Evolutionary conservation across 768 basidiomycete species (phyloP), one percentile per base, ranked within the genome.

Genomic region (Dacryopinax spathularia): DNA sequence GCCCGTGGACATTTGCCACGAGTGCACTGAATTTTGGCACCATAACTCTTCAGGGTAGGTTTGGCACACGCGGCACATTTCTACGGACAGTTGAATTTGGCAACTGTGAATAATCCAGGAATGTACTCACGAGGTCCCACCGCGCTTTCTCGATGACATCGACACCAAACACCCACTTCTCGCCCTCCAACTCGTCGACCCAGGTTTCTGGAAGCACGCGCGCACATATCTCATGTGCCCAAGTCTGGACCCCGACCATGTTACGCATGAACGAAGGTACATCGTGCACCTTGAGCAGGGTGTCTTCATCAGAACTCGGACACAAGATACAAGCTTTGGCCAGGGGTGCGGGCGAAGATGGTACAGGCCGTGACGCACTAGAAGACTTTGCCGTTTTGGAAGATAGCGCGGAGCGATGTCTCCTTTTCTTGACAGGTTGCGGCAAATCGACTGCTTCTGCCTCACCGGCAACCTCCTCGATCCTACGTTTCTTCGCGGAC

Each of bases 1-100:
- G 94, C 89, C 71, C 88, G 89, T 12, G 89, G 80, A 69, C 94
- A 97, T 75, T 93, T 95, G 44, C 92, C 93, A 73, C 89, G 91
- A 16, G 90, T 89, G 72, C 94, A 97, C 71, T 97, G 94, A 27
- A 96, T 73, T 66, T 76, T 74, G 34, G 72, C 73, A 7, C 73
- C 74, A 33, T 68, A 67, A 33, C 66, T 66, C 18, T 69, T 68
- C 16, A 70, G 64, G 1, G 64, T 67, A 60, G 66, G 63, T 35
- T 85, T 27, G 87, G 87, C 0, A 87, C 89, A 18, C 87, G 85
- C 82, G 6, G 85, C 81, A 72, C 95, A 99, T 87, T 95, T 96
- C 92, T 97, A 64, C 1, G n/a, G 33, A 37, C 25, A 60, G 33
- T 15, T 13, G 29, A 39, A 1, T 20, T 29, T 34, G 31, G 35